Base-by-base conservation (phyloP, 352 stramenopile genomes). In the Phytopythium oedochilum region DNA sequence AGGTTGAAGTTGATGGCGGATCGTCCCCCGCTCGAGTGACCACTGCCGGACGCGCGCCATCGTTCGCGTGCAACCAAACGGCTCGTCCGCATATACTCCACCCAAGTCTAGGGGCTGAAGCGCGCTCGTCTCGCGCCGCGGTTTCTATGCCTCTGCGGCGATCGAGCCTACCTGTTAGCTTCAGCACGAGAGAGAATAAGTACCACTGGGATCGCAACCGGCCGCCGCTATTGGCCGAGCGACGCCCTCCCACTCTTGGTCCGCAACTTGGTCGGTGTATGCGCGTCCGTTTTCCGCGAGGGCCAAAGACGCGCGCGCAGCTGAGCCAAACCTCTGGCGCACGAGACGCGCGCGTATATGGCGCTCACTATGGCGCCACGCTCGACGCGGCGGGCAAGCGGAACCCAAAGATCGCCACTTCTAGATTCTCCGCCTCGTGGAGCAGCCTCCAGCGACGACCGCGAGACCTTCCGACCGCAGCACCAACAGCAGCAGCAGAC, bases 1-100 rank as follows among this genome's bases (percentile, higher is more conserved):
- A 50, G 17, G 25, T 50, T 50, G 44, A 50, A 50, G 44, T n/a
- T 22, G 26, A 14, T 11, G 26, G 14, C 42, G 10, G 42, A 23
- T 49, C 12, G 6, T 36, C 44, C 44, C 44, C 25, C 44, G 44
- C 26, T 50, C 36, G 18, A 50, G 44, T 50, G 44, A 50, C 44
- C 36, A 26, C 25, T 23, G 36, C 7, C 11, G 4, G 36, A 22
- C 18, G 36, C 36, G 36, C 36, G 36, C 36, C 36, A 43, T n/a
- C n/a, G n/a, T 23, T n/a, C 36, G n/a, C 36, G 31, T 36, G 31
- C 31, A 11, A 36, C 31, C 31, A 36, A 36, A 43, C 36, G 18
- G n/a, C n/a, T n/a, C 36, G 18, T 43, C 18, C 6, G 23, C 15
- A 50, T 50, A 50, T 26, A 32, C 44, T 29, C 44, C 25, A 18